These are phyloP conservation scores for Talaromyces sp. DNA, from an alignment of 2,329 filamentous ascomycete genomes.

Conservation along the genomic window DNA sequence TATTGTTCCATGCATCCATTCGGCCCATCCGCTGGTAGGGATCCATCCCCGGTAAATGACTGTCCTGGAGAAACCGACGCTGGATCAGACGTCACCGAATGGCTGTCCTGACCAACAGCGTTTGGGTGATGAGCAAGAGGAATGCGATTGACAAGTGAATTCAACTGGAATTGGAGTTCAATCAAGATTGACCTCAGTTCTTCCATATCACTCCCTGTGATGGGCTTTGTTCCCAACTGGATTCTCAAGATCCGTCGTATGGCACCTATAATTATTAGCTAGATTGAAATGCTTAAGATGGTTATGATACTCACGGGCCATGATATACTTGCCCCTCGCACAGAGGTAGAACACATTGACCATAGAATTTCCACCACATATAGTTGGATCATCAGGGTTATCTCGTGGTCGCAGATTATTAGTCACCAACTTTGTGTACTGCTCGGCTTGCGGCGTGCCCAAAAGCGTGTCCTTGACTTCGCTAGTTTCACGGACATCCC, in stretches of 20 bases:
- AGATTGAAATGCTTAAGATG: conserved; percentile 2
- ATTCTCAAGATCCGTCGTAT: conserved; percentile 40
- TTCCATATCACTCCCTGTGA: conserved; percentile 41
- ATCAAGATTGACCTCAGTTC: conserved; percentile 37
- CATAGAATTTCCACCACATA: conserved; percentile 38
- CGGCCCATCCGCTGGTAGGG: conserved; percentile 32
- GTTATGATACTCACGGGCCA: conserved; percentile 33
- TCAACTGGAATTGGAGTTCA: conserved; percentile 37
- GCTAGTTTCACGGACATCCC: conserved; percentile 43
- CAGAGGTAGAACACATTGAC: conserved; percentile 40
- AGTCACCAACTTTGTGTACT: conserved; percentile 31
- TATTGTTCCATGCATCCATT: conserved; percentile 37
- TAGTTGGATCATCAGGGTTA: conserved; percentile 35
- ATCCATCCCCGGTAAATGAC: conserved; percentile 19
- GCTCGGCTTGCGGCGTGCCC: conserved; percentile 31
- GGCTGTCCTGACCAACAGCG: conserved; percentile 2
- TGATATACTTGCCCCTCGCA: conserved; percentile 41
- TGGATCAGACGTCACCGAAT: conserved; percentile 16
- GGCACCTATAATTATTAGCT: conserved; percentile 24
- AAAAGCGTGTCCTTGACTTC: conserved; percentile 44
- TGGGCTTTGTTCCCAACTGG: conserved; percentile 40
- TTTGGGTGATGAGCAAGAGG: conserved; percentile 24
- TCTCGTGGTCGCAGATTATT: conserved; percentile 30
- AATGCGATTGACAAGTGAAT: conserved; percentile 40
- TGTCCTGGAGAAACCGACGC: conserved; percentile 24